These are phyloP conservation scores for Castanopsis chinensis DNA, from an alignment of 306 rosid species.

Conservation along the genomic window DNA sequence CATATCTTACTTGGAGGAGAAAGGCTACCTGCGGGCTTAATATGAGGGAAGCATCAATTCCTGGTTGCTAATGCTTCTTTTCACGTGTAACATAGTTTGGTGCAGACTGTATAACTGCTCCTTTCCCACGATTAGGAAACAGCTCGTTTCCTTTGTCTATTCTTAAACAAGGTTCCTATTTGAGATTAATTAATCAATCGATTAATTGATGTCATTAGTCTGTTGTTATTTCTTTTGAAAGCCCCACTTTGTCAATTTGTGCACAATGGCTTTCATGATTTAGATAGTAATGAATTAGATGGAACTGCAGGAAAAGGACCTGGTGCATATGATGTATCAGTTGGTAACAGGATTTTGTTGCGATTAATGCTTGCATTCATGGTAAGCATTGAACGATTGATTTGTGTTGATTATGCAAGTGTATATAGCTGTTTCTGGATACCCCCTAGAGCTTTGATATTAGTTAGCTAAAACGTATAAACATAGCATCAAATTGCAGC, in stretches of 20 bases:
- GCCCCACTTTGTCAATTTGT: neutral
- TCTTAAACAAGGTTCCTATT: constrained; percentile 27
- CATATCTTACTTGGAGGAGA: constrained; percentile 74
- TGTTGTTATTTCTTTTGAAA: neutral
- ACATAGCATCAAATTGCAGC: too few species aligned
- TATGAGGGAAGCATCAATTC: constrained; percentile 19
- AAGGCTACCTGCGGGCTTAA: constrained; percentile 64
- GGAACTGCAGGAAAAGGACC: constrained; percentile 24
- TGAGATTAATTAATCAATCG: constrained; percentile 11
- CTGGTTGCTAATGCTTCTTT: constrained; percentile 17
- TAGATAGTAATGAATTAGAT: constrained; percentile 27
- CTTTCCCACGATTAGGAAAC: constrained; percentile 54
- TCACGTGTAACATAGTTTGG: constrained; percentile 18
- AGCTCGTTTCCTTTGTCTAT: constrained; percentile 58
- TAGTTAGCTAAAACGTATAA: too few species aligned
- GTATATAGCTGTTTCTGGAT: too few species aligned
- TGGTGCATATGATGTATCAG: neutral
- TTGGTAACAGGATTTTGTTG: neutral
- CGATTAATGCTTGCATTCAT: too few species aligned
- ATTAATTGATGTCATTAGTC: neutral
- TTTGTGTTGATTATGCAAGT: too few species aligned
- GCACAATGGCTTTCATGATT: neutral
- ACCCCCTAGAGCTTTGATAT: too few species aligned
- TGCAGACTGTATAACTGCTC: constrained; percentile 8
- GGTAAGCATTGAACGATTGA: too few species aligned